Evolutionary conservation across 1,284 basidiomycete genomes (phyloP), one percentile per base, ranked within the genome.

Genomic region (Farysia itapuensis): DNA sequence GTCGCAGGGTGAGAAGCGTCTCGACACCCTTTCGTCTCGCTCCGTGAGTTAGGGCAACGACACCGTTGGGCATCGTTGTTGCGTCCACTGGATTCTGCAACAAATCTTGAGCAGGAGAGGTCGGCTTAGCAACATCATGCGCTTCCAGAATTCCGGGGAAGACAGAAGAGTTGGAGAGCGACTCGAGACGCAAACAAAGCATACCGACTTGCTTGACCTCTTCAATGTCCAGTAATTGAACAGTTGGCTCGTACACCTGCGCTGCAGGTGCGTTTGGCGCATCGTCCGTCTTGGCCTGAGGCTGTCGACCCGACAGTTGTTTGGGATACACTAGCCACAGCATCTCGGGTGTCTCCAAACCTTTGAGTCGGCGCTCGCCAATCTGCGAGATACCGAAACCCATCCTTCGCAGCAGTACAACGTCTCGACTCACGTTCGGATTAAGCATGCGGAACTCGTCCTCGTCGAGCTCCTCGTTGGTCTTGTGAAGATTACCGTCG

Each of bases 341-440:
- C 64, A 84, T 82, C 78, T 97, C 94, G 19, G 74, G 70, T 34
- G 64, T 71, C 39, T 96, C 92, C 26, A 97, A 81, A 13, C 94
- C 94, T 78, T 97, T 97, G 64, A 98, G 84, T 74, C 90, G 90
- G 58, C 87, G 83, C 77, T 96, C 91, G 18, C 95, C 95, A 20
- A 95, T 83, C 26, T 84, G 82, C 25, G 86, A 82, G 44, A 93
- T 83, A 23, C 83, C 81, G 35, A 92, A 81, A 2, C 87, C 87
- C 67, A 95, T 83, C 24, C 84, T 81, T 21, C 84, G 84, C 50
- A 94, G 84, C 4, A 84, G 85, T 18, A 88, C 86, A 44, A 90
- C 79, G 43, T 77, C 74, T 21, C 81, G 70, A 42, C 79, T 78
- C 21, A 76, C 71, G 20, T 64, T 69, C 1, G 65, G 67, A 28